phyloP scores from a whole-genome alignment of 202 grass and related monocot genomes.

The Schoenoplectus triqueter region DNA sequence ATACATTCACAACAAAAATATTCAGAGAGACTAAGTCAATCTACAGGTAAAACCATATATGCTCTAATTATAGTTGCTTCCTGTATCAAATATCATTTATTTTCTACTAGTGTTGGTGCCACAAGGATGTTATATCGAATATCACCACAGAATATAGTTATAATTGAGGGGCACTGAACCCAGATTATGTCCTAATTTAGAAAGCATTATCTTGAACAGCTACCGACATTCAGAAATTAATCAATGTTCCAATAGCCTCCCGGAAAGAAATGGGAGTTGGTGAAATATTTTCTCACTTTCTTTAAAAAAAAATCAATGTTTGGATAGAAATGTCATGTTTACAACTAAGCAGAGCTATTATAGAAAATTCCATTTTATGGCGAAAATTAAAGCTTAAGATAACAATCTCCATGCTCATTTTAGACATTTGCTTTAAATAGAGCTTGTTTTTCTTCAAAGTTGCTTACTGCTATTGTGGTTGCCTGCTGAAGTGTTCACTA shows the following conservation, averaged over 20 bases:
- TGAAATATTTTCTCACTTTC: no score
- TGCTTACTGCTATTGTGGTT: neutral
- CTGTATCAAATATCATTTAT: neutral
- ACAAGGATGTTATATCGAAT: neutral
- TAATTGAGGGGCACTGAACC: neutral
- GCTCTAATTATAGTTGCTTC: conserved; percentile 4
- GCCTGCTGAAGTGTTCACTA: neutral
- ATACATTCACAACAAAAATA: neutral
- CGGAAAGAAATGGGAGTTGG: no score
- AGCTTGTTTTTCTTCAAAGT: neutral
- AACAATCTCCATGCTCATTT: conserved; percentile 21
- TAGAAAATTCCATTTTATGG: conserved; percentile 2
- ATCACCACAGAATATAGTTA: neutral
- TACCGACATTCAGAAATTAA: neutral
- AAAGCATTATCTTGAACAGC: conserved; percentile 18
- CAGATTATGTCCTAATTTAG: neutral
- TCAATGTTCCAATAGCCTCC: no score
- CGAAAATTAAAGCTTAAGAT: conserved; percentile 30
- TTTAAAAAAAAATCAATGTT: neutral
- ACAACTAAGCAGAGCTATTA: conserved; percentile 16
- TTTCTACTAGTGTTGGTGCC: neutral
- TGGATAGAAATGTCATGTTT: conserved; percentile 23
- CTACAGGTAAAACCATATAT: neutral
- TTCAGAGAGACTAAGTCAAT: neutral
- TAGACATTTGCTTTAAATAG: conserved; percentile 15